These are phyloP conservation scores for Candida chilensis DNA, from an alignment of 805 yeast genomes.

Conservation along the genomic window DNA sequence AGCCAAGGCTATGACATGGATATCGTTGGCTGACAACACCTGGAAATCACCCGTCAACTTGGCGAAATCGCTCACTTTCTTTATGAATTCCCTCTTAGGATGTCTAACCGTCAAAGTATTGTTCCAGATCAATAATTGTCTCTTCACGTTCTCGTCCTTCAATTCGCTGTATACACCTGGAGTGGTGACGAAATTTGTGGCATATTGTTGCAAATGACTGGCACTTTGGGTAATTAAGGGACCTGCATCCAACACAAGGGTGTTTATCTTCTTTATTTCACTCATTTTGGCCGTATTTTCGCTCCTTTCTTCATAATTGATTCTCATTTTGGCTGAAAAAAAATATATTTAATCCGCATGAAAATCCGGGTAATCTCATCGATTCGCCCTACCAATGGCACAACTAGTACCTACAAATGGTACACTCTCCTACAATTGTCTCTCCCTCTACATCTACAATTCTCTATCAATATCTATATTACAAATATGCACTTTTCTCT, in stretches of 20 bases:
- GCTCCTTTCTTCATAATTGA: too few relatives aligned
- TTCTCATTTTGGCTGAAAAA: too few relatives aligned
- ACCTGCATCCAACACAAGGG: slow-evolving; percentile 86
- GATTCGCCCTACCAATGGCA: too few relatives aligned
- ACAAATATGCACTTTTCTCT: too few relatives aligned
- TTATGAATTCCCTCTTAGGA: slow-evolving; percentile 58
- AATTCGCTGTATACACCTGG: slow-evolving; percentile 88
- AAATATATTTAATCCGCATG: too few relatives aligned
- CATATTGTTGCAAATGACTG: slow-evolving; percentile 60
- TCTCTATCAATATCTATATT: too few relatives aligned
- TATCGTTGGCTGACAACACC: slow-evolving; percentile 84
- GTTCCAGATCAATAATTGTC: slow-evolving; percentile 74
- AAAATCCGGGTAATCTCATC: too few relatives aligned
- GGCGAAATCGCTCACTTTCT: slow-evolving; percentile 67
- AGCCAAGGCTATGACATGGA: slow-evolving; percentile 85
- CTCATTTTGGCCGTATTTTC: too few relatives aligned
- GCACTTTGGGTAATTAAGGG: slow-evolving; percentile 86
- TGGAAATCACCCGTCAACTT: slow-evolving; percentile 84
- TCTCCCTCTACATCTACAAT: too few relatives aligned
- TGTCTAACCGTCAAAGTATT: slow-evolving; percentile 64
- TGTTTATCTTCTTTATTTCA: slow-evolving; percentile 33
- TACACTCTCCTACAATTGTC: too few relatives aligned
- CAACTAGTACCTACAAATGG: too few relatives aligned
- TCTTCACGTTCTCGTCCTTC: slow-evolving; percentile 76
- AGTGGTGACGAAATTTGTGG: slow-evolving; percentile 71